A percentile compares a stretch with the other conserved stretches of the same genome.
phyloP scores from a whole-genome alignment of 805 yeast genomes.

The Zygosaccharomyces gambellarensis region DNA sequence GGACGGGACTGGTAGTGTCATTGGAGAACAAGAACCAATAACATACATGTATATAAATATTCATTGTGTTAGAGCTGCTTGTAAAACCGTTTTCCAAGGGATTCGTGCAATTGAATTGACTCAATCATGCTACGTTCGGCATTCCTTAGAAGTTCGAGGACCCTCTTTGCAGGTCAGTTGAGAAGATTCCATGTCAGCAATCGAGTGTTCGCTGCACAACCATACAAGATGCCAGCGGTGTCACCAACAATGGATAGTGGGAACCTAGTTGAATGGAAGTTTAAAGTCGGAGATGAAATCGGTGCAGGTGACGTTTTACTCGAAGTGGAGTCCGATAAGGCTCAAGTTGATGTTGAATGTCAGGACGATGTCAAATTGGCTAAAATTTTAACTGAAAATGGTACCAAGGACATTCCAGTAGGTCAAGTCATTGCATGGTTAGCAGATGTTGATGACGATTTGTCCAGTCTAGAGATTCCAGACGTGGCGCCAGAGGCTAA shows the following conservation, averaged over 20 bases:
- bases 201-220: constrained; percentile 29
- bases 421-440: constrained; percentile 85
- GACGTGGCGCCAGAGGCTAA: constrained; percentile 20
- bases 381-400: constrained; percentile 62
- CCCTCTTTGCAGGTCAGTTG: constrained; percentile 7
- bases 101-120: background rate
- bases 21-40: background rate
- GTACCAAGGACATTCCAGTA: constrained; percentile 75
- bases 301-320: constrained; percentile 75
- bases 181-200: constrained; percentile 26
- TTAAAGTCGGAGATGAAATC: constrained; percentile 69
- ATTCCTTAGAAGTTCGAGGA: constrained; percentile 6
- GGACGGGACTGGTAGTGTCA: background rate
- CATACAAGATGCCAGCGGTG: constrained; percentile 96
- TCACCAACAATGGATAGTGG: constrained; percentile 98
- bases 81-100: background rate
- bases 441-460: constrained; percentile 86
- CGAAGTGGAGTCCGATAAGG: constrained; percentile 85
- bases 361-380: constrained; percentile 89
- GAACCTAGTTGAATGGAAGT: constrained; percentile 85
- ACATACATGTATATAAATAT: background rate
- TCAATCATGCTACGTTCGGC: constrained; percentile 10
- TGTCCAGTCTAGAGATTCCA: constrained; percentile 59
- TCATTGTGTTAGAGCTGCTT: background rate
- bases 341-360: constrained; percentile 79